These are phyloP conservation scores for Penicillium nordicum DNA, from an alignment of 2,329 filamentous ascomycete species.

Conservation along the genomic window DNA sequence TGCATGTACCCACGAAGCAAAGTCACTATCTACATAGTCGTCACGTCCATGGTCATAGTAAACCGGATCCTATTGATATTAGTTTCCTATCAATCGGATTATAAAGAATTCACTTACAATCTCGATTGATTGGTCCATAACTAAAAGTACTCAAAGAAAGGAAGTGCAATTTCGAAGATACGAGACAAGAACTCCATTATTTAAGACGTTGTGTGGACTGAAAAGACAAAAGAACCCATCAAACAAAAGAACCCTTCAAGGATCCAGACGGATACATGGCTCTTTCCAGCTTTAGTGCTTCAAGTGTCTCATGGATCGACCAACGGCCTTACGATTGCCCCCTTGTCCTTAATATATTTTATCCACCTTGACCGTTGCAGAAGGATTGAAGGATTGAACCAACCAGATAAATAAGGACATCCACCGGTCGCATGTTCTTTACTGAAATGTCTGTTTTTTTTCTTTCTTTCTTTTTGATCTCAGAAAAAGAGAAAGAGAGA, in stretches of 20 bases:
- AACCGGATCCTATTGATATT: conserved; percentile 13
- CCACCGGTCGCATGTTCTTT: neutral
- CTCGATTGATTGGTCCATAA: neutral
- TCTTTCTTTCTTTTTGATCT: neutral
- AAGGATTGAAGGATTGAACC: neutral
- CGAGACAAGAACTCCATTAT: neutral
- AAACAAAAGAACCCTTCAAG: neutral
- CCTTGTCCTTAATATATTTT: neutral
- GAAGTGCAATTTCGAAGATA: neutral
- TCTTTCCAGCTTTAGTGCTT: neutral
- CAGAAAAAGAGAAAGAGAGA: neutral
- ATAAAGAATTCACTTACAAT: neutral
- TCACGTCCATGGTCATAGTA: neutral
- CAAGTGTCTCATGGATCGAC: neutral
- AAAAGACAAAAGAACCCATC: neutral
- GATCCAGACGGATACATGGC: neutral
- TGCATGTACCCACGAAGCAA: conserved; percentile 1
- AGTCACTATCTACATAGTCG: neutral
- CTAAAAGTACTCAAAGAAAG: neutral
- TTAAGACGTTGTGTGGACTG: neutral
- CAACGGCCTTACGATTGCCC: neutral
- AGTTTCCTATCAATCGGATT: neutral
- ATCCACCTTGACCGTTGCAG: neutral
- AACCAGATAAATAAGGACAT: no score
- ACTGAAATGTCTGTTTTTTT: no score